Conservation (phyloP, 495 filamentous ascomycete genomes). For the Clohesyomyces aquaticus region DNA sequence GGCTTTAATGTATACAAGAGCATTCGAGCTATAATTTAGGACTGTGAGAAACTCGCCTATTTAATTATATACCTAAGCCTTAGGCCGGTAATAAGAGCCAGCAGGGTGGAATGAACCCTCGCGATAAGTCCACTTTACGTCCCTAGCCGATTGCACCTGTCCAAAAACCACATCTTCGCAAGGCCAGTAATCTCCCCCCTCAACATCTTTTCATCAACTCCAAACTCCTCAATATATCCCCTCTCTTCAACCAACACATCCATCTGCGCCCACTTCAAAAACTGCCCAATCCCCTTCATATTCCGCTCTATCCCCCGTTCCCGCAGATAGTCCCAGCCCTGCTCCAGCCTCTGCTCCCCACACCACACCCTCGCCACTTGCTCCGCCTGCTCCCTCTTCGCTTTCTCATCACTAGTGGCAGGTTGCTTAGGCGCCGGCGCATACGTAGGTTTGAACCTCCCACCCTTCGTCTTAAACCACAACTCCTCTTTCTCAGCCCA, state of each 20-base stretch:
- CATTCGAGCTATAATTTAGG: too few species aligned
- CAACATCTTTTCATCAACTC: slow-evolving; percentile 18
- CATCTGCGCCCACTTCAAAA: slow-evolving; percentile 27
- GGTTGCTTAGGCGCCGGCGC: slow-evolving; percentile 29
- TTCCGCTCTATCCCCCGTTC: slow-evolving; percentile 29
- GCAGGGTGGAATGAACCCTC: too few species aligned
- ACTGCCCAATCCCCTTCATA: slow-evolving; percentile 24
- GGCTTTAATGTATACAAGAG: too few species aligned
- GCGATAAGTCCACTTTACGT: too few species aligned
- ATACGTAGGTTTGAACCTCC: slow-evolving; percentile 34
- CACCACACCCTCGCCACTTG: slow-evolving; percentile 38
- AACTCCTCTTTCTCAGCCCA: slow-evolving; percentile 17
- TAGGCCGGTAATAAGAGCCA: too few species aligned
- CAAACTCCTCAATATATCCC: slow-evolving; percentile 23
- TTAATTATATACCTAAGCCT: too few species aligned
- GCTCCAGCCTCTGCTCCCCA: slow-evolving; percentile 39
- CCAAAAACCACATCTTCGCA: slow-evolving; percentile 30
- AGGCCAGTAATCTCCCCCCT: slow-evolving; percentile 22
- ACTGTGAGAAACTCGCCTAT: too few species aligned
- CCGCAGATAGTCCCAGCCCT: slow-evolving; percentile 44
- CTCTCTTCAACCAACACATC: slow-evolving; percentile 29
- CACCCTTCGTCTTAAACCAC: slow-evolving; percentile 49
- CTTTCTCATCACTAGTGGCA: neutral
- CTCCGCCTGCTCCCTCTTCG: slow-evolving; percentile 26
- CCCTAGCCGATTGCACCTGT: slow-evolving; percentile 9